Conservation (phyloP, 148 eudicot species). For the Nepenthes gracilis region DNA sequence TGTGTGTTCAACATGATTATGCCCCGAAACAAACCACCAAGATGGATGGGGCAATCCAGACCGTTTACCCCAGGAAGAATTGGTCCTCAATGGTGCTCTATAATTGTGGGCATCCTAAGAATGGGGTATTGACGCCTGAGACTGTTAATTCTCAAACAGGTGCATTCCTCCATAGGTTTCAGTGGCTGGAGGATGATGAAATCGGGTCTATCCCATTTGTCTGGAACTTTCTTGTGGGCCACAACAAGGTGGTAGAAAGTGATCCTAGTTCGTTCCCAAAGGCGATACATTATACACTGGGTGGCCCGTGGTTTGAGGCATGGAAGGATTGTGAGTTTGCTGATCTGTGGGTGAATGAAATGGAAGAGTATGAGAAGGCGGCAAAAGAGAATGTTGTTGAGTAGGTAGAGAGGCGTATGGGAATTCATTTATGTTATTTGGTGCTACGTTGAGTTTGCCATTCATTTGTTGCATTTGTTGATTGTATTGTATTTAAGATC, state of each 20-base stretch:
- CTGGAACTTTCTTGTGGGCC: slow-evolving; percentile 97
- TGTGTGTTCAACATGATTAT: slow-evolving; percentile 98
- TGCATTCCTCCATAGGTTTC: slow-evolving; percentile 78
- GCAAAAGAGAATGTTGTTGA: slow-evolving; percentile 8
- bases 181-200: slow-evolving; percentile 81
- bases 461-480: too few species aligned
- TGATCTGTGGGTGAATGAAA: slow-evolving; percentile 9
- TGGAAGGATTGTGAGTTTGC: slow-evolving; percentile 91
- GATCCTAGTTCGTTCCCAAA: slow-evolving; percentile 50
- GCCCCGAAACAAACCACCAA: slow-evolving; percentile 87
- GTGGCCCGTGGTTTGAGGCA: slow-evolving; percentile 97
- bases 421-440: too few species aligned
- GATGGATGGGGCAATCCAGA: slow-evolving; percentile 94
- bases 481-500: too few species aligned
- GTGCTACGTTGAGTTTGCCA: too few species aligned
- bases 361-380: slow-evolving; percentile 30
- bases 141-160: slow-evolving; percentile 61
- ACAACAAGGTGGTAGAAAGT: slow-evolving; percentile 59
- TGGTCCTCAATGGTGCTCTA: slow-evolving; percentile 98
- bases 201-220: slow-evolving; percentile 79
- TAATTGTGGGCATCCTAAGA: slow-evolving; percentile 81
- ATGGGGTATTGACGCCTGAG: slow-evolving; percentile 55
- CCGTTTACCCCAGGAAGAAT: slow-evolving; percentile 89
- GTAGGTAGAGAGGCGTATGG: slow-evolving; percentile 1
- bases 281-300: slow-evolving; percentile 86